Evolutionary conservation across 768 basidiomycete genomes (phyloP).

Genomic region (Tylopilus balloui): DNA sequence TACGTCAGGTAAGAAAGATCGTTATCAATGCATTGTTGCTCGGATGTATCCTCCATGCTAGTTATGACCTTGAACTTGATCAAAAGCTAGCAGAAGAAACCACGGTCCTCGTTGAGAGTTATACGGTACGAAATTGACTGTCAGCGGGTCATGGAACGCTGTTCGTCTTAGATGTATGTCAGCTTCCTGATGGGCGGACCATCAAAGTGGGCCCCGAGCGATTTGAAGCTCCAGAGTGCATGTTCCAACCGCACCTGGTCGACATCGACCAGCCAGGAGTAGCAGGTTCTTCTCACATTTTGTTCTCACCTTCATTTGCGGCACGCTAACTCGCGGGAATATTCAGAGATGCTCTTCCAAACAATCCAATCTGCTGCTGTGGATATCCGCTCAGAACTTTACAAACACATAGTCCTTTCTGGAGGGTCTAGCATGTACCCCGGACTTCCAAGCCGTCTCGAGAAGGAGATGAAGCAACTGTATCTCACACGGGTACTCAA

Average conservation of each 20-base stretch:
- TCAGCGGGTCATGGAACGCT: background rate
- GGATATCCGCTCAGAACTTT: constrained; percentile 85
- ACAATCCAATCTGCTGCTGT: constrained; percentile 91
- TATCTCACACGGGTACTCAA: constrained; percentile 87
- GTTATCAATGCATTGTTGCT: background rate
- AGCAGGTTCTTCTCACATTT: constrained; percentile 58
- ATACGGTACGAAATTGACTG: constrained; percentile 62
- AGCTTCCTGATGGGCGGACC: constrained; percentile 92
- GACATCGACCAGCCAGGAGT: constrained; percentile 96
- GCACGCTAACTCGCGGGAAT: background rate
- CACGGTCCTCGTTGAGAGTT: constrained; percentile 92
- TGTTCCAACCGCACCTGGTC: constrained; percentile 99
- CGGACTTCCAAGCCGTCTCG: constrained; percentile 90
- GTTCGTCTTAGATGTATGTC: constrained; percentile 5
- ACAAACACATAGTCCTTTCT: constrained; percentile 96
- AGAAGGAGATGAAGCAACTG: constrained; percentile 99
- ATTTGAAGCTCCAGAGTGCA: constrained; percentile 98
- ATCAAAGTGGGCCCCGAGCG: constrained; percentile 99
- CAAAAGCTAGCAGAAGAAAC: constrained; percentile 93
- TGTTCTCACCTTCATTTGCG: too few relatives aligned
- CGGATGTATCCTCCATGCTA: constrained; percentile 26
- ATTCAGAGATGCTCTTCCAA: constrained; percentile 95
- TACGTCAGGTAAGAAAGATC: constrained; percentile 74
- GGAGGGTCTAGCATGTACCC: constrained; percentile 99
- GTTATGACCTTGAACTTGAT: constrained; percentile 96